Evolutionary conservation across 805 yeast genomes (phyloP).

Genomic region (Scheffersomyces stipitis): DNA sequence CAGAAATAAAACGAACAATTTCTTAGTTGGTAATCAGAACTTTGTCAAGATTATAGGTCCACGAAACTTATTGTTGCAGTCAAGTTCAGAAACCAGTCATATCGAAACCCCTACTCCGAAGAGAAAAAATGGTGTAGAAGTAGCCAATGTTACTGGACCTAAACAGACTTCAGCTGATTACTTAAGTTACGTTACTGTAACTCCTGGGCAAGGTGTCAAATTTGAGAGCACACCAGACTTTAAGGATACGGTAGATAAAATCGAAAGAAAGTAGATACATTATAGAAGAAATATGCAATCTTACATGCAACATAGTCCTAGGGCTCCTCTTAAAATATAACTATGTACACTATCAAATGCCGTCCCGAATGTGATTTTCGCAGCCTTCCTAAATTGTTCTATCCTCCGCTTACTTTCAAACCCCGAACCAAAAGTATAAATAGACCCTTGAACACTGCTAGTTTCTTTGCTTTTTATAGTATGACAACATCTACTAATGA

Average conservation of each 20-base stretch:
- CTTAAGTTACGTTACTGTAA: conserved; percentile 47
- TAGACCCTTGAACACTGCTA: no score
- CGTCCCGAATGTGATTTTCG: no score
- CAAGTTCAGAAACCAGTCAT: conserved; percentile 30
- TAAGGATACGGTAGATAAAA: conserved; percentile 30
- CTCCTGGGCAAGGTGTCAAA: conserved; percentile 38
- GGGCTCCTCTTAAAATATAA: no score
- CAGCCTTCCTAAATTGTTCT: no score
- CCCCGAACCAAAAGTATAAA: no score
- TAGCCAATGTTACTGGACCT: neutral
- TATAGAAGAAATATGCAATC: no score
- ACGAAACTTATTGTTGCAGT: conserved; percentile 48
- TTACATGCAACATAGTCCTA: no score
- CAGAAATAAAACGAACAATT: conserved; percentile 6
- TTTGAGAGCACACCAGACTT: conserved; percentile 47
- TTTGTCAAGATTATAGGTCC: conserved; percentile 58
- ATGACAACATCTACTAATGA: no score
- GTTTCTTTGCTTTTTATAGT: no score
- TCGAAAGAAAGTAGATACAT: conserved; percentile 16
- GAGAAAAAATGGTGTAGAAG: neutral
- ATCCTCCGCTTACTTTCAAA: no score
- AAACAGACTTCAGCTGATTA: conserved; percentile 38
- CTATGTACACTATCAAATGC: no score
- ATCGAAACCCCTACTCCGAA: no score
- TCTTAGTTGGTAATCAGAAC: conserved; percentile 34